These are phyloP conservation scores for Suillus fuscotomentosus DNA, from an alignment of 768 basidiomycete species.

Conservation along the genomic window DNA sequence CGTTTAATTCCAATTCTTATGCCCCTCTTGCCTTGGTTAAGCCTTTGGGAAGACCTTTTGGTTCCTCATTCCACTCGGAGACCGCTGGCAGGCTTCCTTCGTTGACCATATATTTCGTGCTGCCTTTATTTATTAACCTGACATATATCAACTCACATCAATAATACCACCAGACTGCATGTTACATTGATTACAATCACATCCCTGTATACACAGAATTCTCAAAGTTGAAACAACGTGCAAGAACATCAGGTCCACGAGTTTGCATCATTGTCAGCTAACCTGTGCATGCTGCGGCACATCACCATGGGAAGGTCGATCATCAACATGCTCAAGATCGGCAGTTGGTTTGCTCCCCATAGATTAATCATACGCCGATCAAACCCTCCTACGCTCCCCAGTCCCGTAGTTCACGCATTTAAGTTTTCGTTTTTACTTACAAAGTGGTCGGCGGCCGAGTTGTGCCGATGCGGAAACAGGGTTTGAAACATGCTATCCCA, in stretches of 20 bases:
- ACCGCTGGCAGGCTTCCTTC: not conserved
- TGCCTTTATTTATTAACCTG: not conserved
- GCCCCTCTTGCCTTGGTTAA: not conserved
- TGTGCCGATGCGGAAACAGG: not conserved
- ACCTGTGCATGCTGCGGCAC: not conserved
- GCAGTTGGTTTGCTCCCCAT: not conserved
- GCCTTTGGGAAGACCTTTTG: not conserved
- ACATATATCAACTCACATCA: not conserved
- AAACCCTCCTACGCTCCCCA: not conserved
- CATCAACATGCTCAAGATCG: not conserved
- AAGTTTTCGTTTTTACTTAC: not conserved
- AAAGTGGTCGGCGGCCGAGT: not conserved
- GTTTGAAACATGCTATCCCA: not conserved
- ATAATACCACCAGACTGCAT: not conserved
- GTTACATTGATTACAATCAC: constrained; percentile 1
- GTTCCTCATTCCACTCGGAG: not conserved
- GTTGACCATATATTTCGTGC: not conserved
- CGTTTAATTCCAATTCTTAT: not conserved
- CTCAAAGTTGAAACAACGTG: not conserved
- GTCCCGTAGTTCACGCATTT: not conserved
- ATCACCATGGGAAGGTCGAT: not conserved
- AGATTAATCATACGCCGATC: not conserved
- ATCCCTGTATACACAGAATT: not conserved
- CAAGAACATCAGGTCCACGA: not conserved
- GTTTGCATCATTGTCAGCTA: not conserved